Percentiles rank a stretch among this genome's conserved stretches.
Evolutionary conservation across 2,329 filamentous ascomycete species (phyloP).

Genomic region (Xylariaceae sp.): DNA sequence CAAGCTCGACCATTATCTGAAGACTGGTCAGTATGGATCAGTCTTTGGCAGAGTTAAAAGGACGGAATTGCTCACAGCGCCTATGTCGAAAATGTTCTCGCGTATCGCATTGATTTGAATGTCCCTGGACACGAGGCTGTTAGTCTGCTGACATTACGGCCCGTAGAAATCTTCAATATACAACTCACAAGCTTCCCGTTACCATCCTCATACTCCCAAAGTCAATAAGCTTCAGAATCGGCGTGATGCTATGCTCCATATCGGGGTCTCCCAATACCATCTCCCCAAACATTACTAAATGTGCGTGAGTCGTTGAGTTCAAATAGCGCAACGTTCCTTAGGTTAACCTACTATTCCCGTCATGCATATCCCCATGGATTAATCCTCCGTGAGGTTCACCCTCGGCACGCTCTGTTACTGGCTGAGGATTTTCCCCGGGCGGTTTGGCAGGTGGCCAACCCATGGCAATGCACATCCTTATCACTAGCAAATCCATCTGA

Average conservation of each 20-base stretch:
- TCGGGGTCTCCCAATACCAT: background rate
- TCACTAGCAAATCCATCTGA: background rate
- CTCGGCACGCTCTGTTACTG: background rate
- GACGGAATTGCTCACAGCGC: background rate
- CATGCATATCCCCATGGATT: conserved; percentile 8
- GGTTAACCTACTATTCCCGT: conserved; percentile 2
- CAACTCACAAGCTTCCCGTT: background rate
- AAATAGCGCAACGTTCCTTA: too few relatives aligned
- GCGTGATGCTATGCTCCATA: conserved; percentile 3
- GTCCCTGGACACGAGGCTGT: background rate
- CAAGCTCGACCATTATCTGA: conserved; percentile 9
- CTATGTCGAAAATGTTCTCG: conserved; percentile 13
- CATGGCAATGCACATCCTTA: conserved; percentile 16
- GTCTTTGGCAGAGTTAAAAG: background rate
- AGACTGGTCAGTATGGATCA: background rate
- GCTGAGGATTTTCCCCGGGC: background rate
- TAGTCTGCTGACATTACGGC: background rate
- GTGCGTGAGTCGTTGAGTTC: background rate
- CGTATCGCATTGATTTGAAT: background rate
- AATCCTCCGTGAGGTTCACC: background rate
- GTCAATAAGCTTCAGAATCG: conserved; percentile 16
- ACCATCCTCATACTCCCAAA: background rate
- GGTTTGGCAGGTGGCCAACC: conserved; percentile 14
- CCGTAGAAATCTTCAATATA: background rate
- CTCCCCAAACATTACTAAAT: conserved; percentile 16